Evolutionary conservation across 495 filamentous ascomycete genomes (phyloP).

Genomic region (Copromyces sp.): DNA sequence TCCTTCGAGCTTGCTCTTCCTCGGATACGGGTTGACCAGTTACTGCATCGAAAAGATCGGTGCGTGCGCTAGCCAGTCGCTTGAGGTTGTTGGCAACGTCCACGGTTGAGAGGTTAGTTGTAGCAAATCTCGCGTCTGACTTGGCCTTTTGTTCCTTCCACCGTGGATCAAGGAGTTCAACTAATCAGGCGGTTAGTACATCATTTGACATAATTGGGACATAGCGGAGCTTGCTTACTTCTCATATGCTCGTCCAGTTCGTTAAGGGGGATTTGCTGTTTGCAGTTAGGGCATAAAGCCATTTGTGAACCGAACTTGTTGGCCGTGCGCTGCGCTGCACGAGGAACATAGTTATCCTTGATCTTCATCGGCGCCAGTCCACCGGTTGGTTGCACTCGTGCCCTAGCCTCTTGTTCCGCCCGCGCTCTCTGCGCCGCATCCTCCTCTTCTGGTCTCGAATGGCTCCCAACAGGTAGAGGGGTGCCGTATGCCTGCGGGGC

Average conservation of each 20-base stretch:
- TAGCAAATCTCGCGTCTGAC: constrained; percentile 69
- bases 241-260: constrained; percentile 92
- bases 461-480: constrained; percentile 13
- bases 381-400: constrained; percentile 16
- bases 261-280: constrained; percentile 72
- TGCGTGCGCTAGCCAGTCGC: constrained; percentile 85
- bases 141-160: constrained; percentile 96
- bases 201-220: background rate
- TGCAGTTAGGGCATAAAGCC: constrained; percentile 88
- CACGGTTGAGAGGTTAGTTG: constrained; percentile 75
- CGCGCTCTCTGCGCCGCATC: constrained; percentile 61
- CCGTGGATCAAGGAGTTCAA: constrained; percentile 80
- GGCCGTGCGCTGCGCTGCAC: constrained; percentile 60
- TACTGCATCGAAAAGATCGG: constrained; percentile 78
- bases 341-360: constrained; percentile 81
- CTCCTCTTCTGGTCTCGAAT: constrained; percentile 39
- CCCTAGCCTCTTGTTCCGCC: constrained; percentile 64
- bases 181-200: constrained; percentile 9
- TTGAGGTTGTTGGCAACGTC: constrained; percentile 94
- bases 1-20: constrained; percentile 68
- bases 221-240: constrained; percentile 37
- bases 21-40: constrained; percentile 56
- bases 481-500: constrained; percentile 26
- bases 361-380: constrained; percentile 78
- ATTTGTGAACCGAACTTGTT: constrained; percentile 53